Base-by-base conservation (phyloP, 177 flowering plant species). In the Vitis hybrid region DNA sequence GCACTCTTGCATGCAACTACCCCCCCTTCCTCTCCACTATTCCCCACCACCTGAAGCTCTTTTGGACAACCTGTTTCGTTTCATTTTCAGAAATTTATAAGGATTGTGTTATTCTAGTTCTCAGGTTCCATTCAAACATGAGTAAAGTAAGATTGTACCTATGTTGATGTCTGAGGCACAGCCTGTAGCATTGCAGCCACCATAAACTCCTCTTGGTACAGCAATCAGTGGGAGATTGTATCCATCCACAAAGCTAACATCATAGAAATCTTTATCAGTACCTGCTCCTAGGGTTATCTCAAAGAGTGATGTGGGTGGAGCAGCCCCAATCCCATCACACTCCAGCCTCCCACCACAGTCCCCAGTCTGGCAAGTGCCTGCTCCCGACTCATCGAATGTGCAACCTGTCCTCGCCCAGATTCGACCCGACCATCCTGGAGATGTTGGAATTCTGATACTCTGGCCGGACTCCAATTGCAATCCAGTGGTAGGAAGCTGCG, bases 381-480 rank as follows among this genome's bases (percentile, higher is more conserved):
- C 58, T n/a, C 96, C 98, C 0, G 76, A 55, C 31, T 55, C 81
- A 59, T 89, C 91, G 51, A 91, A 93, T 1, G 22, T 66, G 82
- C 99, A 93, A 1, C 94, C 96, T 0, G 94, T 93, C 75, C 99
- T 79, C 1, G 85, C 98, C 98, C 97, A 94, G 7, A 94, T 80
- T 14, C 98, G 77, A 2, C 99, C 99, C 0, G 98, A 90, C 98
- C 99, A 94, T 9, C 91, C 93, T 1, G 90, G 86, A 60, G 62
- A 57, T 0, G 81, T 22, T 1, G 82, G 70, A n/a, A 90, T 71
- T 1, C 60, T 64, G 11, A 77, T 70, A 49, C 77, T 85, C 53
- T 77, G 71, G 6, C 94, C 96, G 0, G 93, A 66, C 20, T 83
- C 86, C 45, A 94, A 51, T 48, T 57, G 78, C 69, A 94, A 90